Evolutionary conservation across 2,329 filamentous ascomycete species (phyloP), one percentile per base, ranked within the genome.

Genomic region (Hypoxylon sp.): DNA sequence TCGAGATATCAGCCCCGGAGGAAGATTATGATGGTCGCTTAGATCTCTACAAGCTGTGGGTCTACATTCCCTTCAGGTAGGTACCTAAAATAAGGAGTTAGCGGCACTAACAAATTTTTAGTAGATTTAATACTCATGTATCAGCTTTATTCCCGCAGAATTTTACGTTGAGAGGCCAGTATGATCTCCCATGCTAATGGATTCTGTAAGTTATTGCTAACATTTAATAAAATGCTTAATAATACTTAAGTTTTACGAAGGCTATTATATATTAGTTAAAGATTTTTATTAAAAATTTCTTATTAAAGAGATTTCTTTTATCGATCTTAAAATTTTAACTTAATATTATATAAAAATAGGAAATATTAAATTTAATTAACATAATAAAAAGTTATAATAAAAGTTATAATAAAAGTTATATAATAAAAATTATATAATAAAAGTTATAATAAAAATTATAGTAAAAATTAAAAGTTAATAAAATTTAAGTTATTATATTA

Each of bases 1-100:
- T 47, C 3, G 24, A 47, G 44, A 47, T 47, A 24, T 47, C 44
- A 47, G 44, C 17, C 11, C 44, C 44, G 7, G 44, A 47, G 17
- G 44, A 47, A 15, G 44, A 47, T 47, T 47, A 47, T 47, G 17
- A 47, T 5, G 44, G 44, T 27, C 44, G 19, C 8, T 47, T 47
- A 6, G 44, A 47, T 47, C 19, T 47, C 19, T 47, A 47, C 44
- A 47, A 47, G 19, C 21, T 47, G 44, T 47, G 17, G 10, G 44
- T 21, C 15, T 3, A 47, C 19, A 6, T 15, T 3, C 17, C 19
- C 19, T 21, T 7, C 11, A 1, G 10, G 11, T n/a, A n/a, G n/a
- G n/a, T n/a, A n/a, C n/a, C n/a, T n/a, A n/a, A 24, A 24, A 13
- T 5, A 47, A 15, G 17, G 21, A 47, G 17, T 47, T 24, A 11